Base-by-base conservation (phyloP, 305 asterid species). In the Fraxinus paxiana region DNA sequence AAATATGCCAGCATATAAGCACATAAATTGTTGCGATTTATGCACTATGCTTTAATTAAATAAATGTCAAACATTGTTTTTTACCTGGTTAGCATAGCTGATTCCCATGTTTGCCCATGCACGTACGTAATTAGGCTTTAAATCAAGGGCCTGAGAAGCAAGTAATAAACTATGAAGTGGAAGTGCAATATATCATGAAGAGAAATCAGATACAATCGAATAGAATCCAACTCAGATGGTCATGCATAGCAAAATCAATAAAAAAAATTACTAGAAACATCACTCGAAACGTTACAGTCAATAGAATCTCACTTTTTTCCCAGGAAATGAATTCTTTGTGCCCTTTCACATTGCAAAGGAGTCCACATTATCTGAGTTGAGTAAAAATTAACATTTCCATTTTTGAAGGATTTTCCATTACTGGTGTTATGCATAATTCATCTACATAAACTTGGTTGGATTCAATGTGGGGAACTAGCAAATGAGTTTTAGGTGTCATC, bases 61-160 rank as follows among this genome's bases (percentile, higher is more conserved):
- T 31, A 81, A 13, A 77, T 3, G 77, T 63, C 59, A 15, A 80
- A 61, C 51, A 65, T 46, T n/a, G 56, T 43, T 37, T 37, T 41
- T 1, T 87, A 96, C 99, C 98, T 96, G 99, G 88, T 96, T 96
- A 77, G 98, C 99, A 46, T 96, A 96, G 88, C 99, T 94, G 88
- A 96, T 96, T 33, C 99, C 99, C 98, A 96, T 94, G 87, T 96
- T 96, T 59, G 99, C 99, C 99, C 99, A 96, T 54, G 99, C 99
- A 54, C 98, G 98, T 74, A 94, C 99, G 73, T 96, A 96, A 84
- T 94, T 96, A 31, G 98, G 99, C 89, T 96, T 96, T 71, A 96
- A 86, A 92, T 96, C 98, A 65, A 96, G 89, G 65, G 99, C 99
- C 99, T 96, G 93, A 76, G 82, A 86, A 77, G 59, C 75, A 81